phyloP scores from a whole-genome alignment of 441 rosid genomes.

The Gossypium trilobum region DNA sequence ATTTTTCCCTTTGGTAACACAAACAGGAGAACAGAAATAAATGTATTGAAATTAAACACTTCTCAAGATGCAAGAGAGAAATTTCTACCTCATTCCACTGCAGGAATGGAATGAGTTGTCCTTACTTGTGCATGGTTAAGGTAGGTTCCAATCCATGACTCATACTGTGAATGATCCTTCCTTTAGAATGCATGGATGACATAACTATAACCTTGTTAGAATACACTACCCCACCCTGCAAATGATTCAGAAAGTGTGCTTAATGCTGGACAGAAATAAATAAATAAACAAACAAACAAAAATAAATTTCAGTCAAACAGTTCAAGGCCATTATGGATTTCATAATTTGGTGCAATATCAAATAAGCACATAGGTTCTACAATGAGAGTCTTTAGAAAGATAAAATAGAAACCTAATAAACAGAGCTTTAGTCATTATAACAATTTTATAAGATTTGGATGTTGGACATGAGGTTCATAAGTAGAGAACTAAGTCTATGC shows the following conservation, averaged over 20 bases:
- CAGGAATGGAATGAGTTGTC: constrained; percentile 19
- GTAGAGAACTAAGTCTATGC: constrained; percentile 4
- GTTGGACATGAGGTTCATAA: background rate
- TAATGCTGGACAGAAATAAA: constrained; percentile 11
- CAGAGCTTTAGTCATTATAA: background rate
- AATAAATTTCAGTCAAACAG: background rate
- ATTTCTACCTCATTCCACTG: constrained; percentile 14
- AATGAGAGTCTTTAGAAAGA: background rate
- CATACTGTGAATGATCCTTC: constrained; percentile 32
- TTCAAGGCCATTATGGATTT: constrained; percentile 3
- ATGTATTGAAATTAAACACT: background rate
- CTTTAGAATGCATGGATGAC: constrained; percentile 48
- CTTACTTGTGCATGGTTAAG: constrained; percentile 54
- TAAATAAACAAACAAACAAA: background rate
- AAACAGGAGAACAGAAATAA: background rate
- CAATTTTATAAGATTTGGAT: background rate
- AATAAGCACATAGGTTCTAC: background rate
- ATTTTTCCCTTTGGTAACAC: constrained; percentile 46
- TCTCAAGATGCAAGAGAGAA: constrained; percentile 5
- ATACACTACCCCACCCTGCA: constrained; percentile 77
- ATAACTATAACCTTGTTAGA: constrained; percentile 61
- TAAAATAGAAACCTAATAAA: background rate
- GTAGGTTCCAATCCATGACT: constrained; percentile 53
- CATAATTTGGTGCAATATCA: background rate
- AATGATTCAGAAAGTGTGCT: constrained; percentile 10